Percentiles rank a stretch among this genome's conserved stretches.
These are phyloP conservation scores for Apophysomyces trapeziformis DNA, from an alignment of 371 early-diverging fungal genomes.

Conservation along the genomic window DNA sequence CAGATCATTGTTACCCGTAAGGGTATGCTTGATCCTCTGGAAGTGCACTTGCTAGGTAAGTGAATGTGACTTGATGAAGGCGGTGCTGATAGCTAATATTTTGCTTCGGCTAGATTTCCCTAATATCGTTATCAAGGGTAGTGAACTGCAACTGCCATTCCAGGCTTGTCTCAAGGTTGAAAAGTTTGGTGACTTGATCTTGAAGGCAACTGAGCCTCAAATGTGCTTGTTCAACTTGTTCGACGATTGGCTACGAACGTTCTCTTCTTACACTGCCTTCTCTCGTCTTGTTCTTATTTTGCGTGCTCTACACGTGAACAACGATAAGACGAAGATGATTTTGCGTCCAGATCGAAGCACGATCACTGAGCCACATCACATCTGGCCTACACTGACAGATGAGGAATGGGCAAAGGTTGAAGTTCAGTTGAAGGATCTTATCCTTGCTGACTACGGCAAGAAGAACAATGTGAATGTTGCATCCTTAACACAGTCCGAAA, in stretches of 20 bases:
- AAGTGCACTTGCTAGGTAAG: constrained; percentile 78
- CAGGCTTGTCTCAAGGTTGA: constrained; percentile 97
- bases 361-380: constrained; percentile 94
- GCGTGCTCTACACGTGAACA: constrained; percentile 95
- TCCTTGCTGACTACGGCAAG: constrained; percentile 97
- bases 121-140: constrained; percentile 97
- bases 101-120: constrained; percentile 85
- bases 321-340: constrained; percentile 94
- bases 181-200: constrained; percentile 97
- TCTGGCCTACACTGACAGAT: constrained; percentile 96
- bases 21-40: constrained; percentile 99
- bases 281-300: constrained; percentile 96
- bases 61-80: background rate
- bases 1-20: constrained; percentile 98
- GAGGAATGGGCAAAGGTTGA: constrained; percentile 99
- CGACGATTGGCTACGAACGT: constrained; percentile 95
- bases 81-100: background rate
- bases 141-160: constrained; percentile 96
- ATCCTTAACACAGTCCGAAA: constrained; percentile 95
- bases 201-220: constrained; percentile 97
- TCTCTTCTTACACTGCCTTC: constrained; percentile 97
- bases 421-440: constrained; percentile 95
- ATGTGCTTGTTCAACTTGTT: constrained; percentile 89
- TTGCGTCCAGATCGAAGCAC: constrained; percentile 93
- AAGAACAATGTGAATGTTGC: constrained; percentile 98